phyloP scores from a whole-genome alignment of 1,284 basidiomycete genomes.

The Clitocybe nebularis region DNA sequence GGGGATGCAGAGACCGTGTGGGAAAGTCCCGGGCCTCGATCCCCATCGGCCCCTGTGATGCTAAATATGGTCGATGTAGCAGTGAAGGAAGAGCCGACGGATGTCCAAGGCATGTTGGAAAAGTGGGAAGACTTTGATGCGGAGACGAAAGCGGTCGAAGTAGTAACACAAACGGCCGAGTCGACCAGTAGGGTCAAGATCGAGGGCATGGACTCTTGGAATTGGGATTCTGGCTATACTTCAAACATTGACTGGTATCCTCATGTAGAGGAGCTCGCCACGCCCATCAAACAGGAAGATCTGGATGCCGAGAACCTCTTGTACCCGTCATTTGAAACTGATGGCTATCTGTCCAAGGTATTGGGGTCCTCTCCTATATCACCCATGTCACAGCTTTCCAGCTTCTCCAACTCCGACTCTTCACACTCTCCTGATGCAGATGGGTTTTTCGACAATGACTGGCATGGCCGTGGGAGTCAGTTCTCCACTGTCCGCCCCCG shows the following conservation, averaged over 20 bases:
- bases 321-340: constrained; percentile 19
- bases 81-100: constrained; percentile 58
- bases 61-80: constrained; percentile 28
- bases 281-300: constrained; percentile 42
- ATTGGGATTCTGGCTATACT: constrained; percentile 34
- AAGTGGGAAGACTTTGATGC: constrained; percentile 60
- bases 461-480: constrained; percentile 13
- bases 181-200: constrained; percentile 32
- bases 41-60: constrained; percentile 44
- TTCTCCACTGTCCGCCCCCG: constrained; percentile 30
- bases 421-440: constrained; percentile 16
- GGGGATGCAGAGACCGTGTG: constrained; percentile 47
- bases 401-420: constrained; percentile 21
- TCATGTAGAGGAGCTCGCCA: constrained; percentile 22
- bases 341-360: constrained; percentile 10
- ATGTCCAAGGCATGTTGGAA: constrained; percentile 58
- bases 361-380: constrained; percentile 20
- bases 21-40: constrained; percentile 57
- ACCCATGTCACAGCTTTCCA: constrained; percentile 25
- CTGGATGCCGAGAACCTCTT: constrained; percentile 33
- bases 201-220: constrained; percentile 46
- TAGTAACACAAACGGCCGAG: constrained; percentile 35
- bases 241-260: constrained; percentile 18
- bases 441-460: constrained; percentile 14
- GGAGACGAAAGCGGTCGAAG: constrained; percentile 34